These are phyloP conservation scores for Penicillium macrosclerotiorum DNA, from an alignment of 495 filamentous ascomycete genomes.

Conservation along the genomic window DNA sequence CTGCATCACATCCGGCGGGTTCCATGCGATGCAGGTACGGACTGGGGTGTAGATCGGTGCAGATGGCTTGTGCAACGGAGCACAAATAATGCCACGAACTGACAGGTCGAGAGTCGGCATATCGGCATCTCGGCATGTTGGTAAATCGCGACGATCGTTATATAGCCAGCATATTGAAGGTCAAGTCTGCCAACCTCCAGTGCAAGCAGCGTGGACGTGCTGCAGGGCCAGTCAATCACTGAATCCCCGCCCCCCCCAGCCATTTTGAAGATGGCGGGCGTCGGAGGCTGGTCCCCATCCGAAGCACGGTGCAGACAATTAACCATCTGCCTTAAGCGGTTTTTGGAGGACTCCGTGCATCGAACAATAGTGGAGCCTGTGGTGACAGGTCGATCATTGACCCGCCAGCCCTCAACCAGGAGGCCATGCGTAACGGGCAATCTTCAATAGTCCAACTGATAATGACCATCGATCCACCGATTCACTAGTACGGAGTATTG, in stretches of 20 bases:
- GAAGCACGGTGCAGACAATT: neutral
- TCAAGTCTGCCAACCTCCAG: neutral
- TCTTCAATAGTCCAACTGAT: constrained; percentile 14
- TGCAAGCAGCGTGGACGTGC: too few relatives aligned
- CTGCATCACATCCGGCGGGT: constrained; percentile 16
- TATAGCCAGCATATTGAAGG: too few relatives aligned
- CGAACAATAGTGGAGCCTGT: too few relatives aligned
- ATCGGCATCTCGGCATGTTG: too few relatives aligned
- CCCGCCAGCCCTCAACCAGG: neutral
- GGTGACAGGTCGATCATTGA: constrained; percentile 11
- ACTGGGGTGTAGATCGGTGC: constrained; percentile 15
- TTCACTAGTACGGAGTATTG: too few relatives aligned
- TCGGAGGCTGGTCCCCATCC: neutral
- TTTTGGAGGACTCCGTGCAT: too few relatives aligned
- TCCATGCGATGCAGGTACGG: constrained; percentile 16
- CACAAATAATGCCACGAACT: constrained; percentile 19
- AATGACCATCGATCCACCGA: neutral
- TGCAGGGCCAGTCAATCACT: too few relatives aligned
- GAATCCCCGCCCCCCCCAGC: neutral
- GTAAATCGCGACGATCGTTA: too few relatives aligned
- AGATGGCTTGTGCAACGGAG: constrained; percentile 22
- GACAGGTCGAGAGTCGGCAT: constrained; percentile 16
- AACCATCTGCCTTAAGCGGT: too few relatives aligned
- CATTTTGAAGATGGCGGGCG: neutral
- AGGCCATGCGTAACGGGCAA: constrained; percentile 7